phyloP scores from a whole-genome alignment of 805 yeast genomes.

The Wickerhamomyces chaumierensis region DNA sequence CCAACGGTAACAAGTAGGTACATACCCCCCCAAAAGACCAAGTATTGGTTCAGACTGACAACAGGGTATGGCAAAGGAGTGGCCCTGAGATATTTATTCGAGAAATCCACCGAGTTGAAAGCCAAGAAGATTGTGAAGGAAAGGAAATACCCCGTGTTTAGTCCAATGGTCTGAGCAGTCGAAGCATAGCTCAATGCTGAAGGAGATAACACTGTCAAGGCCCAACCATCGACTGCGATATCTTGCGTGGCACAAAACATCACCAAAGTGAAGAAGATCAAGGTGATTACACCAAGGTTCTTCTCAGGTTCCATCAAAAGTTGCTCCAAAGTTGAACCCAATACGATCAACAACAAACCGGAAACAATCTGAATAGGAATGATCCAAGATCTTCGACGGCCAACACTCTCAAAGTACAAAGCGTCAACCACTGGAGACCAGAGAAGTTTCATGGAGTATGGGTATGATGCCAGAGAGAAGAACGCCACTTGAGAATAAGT shows the following conservation, averaged over 20 bases:
- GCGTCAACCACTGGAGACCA: conserved; percentile 98
- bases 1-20: conserved; percentile 58
- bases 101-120: conserved; percentile 84
- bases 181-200: conserved; percentile 82
- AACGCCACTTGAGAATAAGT: conserved; percentile 85
- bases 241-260: conserved; percentile 95
- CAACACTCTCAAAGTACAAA: conserved; percentile 50
- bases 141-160: conserved; percentile 85
- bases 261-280: conserved; percentile 65
- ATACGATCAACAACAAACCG: conserved; percentile 48
- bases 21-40: conserved; percentile 65
- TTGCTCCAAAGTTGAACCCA: conserved; percentile 50
- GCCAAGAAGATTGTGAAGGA: conserved; percentile 89
- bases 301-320: conserved; percentile 37
- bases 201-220: conserved; percentile 72
- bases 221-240: conserved; percentile 99
- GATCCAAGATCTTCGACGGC: conserved; percentile 89
- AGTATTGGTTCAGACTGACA: conserved; percentile 62
- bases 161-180: conserved; percentile 94
- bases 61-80: conserved; percentile 55
- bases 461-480: conserved; percentile 87
- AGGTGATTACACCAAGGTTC: conserved; percentile 47
- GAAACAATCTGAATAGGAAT: conserved; percentile 84
- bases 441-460: conserved; percentile 80
- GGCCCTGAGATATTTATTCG: conserved; percentile 68